Conservation (phyloP, 371 early-diverging fungal genomes). For the Capillidium rhysosporum region DNA sequence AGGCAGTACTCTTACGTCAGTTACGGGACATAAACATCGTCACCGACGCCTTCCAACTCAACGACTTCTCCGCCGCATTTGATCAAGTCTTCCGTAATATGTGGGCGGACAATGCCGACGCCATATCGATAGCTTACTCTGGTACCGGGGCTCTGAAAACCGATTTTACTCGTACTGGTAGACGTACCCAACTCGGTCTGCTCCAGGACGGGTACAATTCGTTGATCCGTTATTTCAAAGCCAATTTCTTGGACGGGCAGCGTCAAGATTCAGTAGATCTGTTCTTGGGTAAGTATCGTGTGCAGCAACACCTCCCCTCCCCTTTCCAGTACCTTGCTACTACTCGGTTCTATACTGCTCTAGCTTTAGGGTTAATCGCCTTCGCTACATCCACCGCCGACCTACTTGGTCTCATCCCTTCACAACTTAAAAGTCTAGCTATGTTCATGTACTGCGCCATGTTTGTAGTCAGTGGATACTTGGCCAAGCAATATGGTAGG, state of each 20-base stretch:
- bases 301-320: background rate
- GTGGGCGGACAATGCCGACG: constrained; percentile 99
- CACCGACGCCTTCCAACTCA: background rate
- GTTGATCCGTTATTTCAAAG: constrained; percentile 65
- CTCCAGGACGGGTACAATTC: constrained; percentile 74
- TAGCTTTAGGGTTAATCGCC: background rate
- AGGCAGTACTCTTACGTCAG: constrained; percentile 38
- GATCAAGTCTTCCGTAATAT: constrained; percentile 14
- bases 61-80: too few relatives aligned
- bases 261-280: constrained; percentile 29
- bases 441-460: too few relatives aligned
- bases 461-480: background rate
- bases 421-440: background rate
- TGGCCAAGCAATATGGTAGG: background rate
- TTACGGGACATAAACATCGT: constrained; percentile 16
- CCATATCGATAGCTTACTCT: constrained; percentile 80
- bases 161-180: constrained; percentile 85
- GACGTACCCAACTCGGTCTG: constrained; percentile 61
- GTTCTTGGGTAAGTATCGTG: constrained; percentile 1
- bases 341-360: background rate
- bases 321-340: background rate
- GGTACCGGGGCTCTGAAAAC: constrained; percentile 98
- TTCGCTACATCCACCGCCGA: background rate
- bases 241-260: constrained; percentile 81
- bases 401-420: background rate